These are phyloP conservation scores for Colletotrichum filicis DNA, from an alignment of 2,329 filamentous ascomycete species.

Conservation along the genomic window DNA sequence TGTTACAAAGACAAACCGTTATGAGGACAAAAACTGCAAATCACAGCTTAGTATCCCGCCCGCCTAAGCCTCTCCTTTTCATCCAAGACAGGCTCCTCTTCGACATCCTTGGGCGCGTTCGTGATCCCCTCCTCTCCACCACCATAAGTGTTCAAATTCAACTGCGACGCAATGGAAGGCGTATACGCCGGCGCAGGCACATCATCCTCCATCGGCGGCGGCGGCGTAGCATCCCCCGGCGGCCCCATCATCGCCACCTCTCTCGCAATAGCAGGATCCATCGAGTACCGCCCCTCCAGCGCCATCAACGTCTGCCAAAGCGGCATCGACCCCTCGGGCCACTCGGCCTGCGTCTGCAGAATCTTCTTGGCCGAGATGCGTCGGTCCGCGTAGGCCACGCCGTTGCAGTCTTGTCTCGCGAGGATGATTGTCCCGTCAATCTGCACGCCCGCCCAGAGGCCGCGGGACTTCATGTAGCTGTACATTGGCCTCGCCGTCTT, in stretches of 20 bases:
- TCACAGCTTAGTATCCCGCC: background rate
- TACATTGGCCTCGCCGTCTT: slow-evolving; percentile 70
- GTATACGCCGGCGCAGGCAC: slow-evolving; percentile 42
- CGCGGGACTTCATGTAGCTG: slow-evolving; percentile 84
- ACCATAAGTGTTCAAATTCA: background rate
- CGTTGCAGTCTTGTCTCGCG: slow-evolving; percentile 81
- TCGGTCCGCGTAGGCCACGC: slow-evolving; percentile 76
- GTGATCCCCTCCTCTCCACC: slow-evolving; percentile 20
- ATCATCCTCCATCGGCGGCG: slow-evolving; percentile 52
- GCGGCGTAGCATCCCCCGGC: slow-evolving; percentile 36
- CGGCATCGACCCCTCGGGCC: slow-evolving; percentile 51
- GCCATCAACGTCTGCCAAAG: slow-evolving; percentile 52
- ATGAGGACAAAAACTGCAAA: background rate
- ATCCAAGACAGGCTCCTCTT: slow-evolving; percentile 17
- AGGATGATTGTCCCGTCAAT: slow-evolving; percentile 85
- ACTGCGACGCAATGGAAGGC: background rate
- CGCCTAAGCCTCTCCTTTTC: slow-evolving; percentile 27
- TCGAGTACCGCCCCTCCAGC: slow-evolving; percentile 46
- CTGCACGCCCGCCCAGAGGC: slow-evolving; percentile 82
- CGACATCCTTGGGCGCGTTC: slow-evolving; percentile 29
- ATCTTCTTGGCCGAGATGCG: slow-evolving; percentile 51
- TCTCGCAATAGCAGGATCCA: slow-evolving; percentile 41
- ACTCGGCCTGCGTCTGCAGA: slow-evolving; percentile 49
- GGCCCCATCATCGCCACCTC: slow-evolving; percentile 40
- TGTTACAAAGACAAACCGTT: background rate